A percentile compares a stretch with the other conserved stretches of the same genome.
Evolutionary conservation across 345 rosid genomes (phyloP).

Genomic region (Eutrema yunnanense): DNA sequence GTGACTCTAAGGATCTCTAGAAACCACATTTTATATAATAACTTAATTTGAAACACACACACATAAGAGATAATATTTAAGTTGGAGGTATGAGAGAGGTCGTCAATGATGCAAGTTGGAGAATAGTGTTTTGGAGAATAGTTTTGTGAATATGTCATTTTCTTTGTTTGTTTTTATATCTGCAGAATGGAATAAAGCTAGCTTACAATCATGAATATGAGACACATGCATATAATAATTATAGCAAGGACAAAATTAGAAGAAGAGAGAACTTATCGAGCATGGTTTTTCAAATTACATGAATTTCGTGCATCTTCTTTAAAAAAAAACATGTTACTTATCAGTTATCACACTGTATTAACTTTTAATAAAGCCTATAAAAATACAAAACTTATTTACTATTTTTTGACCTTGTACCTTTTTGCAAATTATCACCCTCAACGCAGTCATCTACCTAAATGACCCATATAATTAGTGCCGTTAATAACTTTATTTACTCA

Average conservation of each 20-base stretch:
- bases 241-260: not conserved
- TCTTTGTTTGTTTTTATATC: slow-evolving; percentile 7
- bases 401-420: too few relatives aligned
- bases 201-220: not conserved
- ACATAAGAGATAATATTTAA: slow-evolving; percentile 15
- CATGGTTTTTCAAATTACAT: too few relatives aligned
- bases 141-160: slow-evolving; percentile 13
- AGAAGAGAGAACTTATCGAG: not conserved
- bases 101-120: slow-evolving; percentile 28
- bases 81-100: slow-evolving; percentile 15
- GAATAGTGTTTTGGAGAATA: slow-evolving; percentile 17
- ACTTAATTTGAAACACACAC: slow-evolving; percentile 24
- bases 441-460: too few relatives aligned
- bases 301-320: too few relatives aligned
- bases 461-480: too few relatives aligned
- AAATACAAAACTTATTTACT: too few relatives aligned
- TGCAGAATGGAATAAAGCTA: not conserved
- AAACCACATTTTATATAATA: slow-evolving; percentile 20
- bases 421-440: too few relatives aligned
- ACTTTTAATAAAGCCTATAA: too few relatives aligned
- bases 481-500: too few relatives aligned
- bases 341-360: too few relatives aligned
- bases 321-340: too few relatives aligned
- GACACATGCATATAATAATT: not conserved
- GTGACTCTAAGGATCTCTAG: slow-evolving; percentile 22